Conservation (phyloP, 176 grass and related monocot species). For the Aegilops sharonensis region DNA sequence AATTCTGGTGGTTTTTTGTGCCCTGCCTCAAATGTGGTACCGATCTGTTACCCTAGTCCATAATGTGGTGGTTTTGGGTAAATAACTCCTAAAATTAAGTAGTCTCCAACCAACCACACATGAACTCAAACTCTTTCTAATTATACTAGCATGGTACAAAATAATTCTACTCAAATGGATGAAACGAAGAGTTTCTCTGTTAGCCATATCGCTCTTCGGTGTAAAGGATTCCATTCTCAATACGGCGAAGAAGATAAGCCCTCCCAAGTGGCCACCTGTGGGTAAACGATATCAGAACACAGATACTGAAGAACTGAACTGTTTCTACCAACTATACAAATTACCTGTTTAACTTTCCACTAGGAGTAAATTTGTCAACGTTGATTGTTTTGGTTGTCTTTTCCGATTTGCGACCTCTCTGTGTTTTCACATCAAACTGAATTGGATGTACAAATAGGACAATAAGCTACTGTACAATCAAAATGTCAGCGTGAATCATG, state of each 20-base stretch:
- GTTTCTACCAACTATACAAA: background rate
- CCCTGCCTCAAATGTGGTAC: too few species aligned
- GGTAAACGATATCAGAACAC: background rate
- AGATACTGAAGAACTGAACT: background rate
- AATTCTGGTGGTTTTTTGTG: too few species aligned
- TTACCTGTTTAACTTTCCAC: conserved; percentile 10
- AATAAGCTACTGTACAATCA: background rate
- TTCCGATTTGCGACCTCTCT: conserved; percentile 10
- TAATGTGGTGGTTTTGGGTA: too few species aligned
- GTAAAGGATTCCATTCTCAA: background rate
- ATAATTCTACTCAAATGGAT: too few species aligned
- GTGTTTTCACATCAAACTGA: background rate
- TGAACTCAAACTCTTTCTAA: too few species aligned
- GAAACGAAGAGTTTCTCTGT: background rate
- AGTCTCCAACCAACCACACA: too few species aligned
- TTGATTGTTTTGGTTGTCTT: background rate
- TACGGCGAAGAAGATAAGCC: background rate
- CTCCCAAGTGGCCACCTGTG: conserved; percentile 1
- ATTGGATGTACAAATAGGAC: background rate
- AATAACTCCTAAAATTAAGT: too few species aligned
- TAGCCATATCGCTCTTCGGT: background rate
- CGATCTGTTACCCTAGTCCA: too few species aligned
- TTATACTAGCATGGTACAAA: too few species aligned
- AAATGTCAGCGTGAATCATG: background rate
- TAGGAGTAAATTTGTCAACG: conserved; percentile 5